These are phyloP conservation scores for Galerina marginata DNA, from an alignment of 768 basidiomycete genomes.

Conservation along the genomic window DNA sequence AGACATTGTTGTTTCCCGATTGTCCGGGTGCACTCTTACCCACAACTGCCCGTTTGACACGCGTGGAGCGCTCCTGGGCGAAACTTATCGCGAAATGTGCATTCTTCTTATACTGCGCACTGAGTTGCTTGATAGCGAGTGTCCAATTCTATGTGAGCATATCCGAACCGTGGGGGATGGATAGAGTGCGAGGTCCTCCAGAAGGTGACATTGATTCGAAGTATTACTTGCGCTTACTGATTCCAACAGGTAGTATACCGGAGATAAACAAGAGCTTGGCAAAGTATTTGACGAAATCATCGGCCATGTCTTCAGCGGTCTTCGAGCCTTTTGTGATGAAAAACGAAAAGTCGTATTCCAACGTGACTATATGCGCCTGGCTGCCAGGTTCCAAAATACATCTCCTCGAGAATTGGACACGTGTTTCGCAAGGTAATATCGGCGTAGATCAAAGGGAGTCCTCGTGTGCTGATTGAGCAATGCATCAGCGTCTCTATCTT, in stretches of 20 bases:
- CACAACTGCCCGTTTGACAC: conserved; percentile 5
- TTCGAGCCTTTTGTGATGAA: conserved; percentile 21
- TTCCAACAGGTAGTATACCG: conserved; percentile 1
- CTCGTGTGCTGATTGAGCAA: neutral
- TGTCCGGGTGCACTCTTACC: conserved; percentile 1
- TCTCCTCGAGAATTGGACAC: conserved; percentile 12
- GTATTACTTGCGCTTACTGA: neutral
- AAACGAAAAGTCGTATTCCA: conserved; percentile 1
- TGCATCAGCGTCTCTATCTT: conserved; percentile 50
- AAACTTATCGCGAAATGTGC: conserved; percentile 38
- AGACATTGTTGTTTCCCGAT: neutral
- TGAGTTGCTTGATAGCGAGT: conserved; percentile 43
- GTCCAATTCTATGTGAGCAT: conserved; percentile 10
- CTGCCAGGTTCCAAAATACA: conserved; percentile 17
- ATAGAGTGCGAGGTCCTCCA: neutral
- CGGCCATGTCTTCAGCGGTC: neutral
- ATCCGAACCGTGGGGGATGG: neutral
- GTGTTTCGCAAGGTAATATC: conserved; percentile 22
- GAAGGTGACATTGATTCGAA: neutral
- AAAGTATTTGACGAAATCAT: conserved; percentile 20
- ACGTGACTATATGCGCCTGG: conserved; percentile 27
- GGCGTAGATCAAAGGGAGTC: neutral
- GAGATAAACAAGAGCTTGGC: conserved; percentile 9
- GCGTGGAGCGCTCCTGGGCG: conserved; percentile 31
- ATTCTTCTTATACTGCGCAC: conserved; percentile 43